Evolutionary conservation across 345 rosid genomes (phyloP).

Genomic region (Citrus medica): DNA sequence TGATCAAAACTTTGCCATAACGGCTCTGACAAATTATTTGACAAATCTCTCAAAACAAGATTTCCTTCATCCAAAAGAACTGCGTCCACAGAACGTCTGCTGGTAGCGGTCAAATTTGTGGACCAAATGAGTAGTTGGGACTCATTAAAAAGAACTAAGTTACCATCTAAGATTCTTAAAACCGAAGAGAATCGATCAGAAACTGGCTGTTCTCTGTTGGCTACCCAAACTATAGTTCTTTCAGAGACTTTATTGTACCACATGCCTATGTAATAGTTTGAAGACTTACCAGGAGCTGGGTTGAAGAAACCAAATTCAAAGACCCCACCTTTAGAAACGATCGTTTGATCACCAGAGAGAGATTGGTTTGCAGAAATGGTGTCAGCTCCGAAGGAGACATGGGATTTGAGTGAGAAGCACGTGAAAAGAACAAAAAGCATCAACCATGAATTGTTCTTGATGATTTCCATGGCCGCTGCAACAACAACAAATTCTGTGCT

Average conservation of each 20-base stretch:
- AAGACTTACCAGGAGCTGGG: slow-evolving; percentile 37
- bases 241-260: slow-evolving; percentile 45
- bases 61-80: slow-evolving; percentile 45
- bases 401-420: slow-evolving; percentile 23
- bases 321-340: slow-evolving; percentile 42
- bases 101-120: slow-evolving; percentile 40
- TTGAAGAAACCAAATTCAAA: slow-evolving; percentile 66
- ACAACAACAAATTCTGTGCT: background rate
- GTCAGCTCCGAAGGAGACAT: slow-evolving; percentile 40
- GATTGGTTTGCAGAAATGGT: slow-evolving; percentile 46
- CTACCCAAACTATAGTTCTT: slow-evolving; percentile 61
- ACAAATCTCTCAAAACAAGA: slow-evolving; percentile 33
- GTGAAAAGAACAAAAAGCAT: slow-evolving; percentile 22
- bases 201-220: slow-evolving; percentile 63
- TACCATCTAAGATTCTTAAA: slow-evolving; percentile 58
- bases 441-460: slow-evolving; percentile 14
- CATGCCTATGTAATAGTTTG: slow-evolving; percentile 67
- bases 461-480: slow-evolving; percentile 5
- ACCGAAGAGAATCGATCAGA: slow-evolving; percentile 35
- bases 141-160: slow-evolving; percentile 59
- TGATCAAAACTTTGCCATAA: slow-evolving; percentile 82
- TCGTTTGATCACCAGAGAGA: slow-evolving; percentile 56
- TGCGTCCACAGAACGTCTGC: slow-evolving; percentile 10
- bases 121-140: slow-evolving; percentile 55
- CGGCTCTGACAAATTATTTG: slow-evolving; percentile 6